These are phyloP conservation scores for Dunaliella primolecta DNA, from an alignment of 139 green algal species.

Conservation along the genomic window DNA sequence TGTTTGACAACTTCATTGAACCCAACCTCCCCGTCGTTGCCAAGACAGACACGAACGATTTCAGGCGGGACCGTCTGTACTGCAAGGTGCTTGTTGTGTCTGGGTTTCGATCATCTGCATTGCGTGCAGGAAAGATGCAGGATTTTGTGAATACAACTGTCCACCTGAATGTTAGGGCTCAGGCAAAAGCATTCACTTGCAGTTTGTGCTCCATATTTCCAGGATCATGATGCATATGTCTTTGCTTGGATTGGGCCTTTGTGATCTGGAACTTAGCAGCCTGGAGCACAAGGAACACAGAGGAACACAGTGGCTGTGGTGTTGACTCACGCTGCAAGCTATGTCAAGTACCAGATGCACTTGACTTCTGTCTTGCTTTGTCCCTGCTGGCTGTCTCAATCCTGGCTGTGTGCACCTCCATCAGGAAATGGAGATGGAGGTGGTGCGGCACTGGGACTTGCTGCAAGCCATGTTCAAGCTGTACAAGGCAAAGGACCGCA, in stretches of 20 bases:
- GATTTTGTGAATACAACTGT: not conserved
- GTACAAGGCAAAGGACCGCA: slow-evolving; percentile 41
- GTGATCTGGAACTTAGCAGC: not conserved
- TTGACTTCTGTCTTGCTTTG: not conserved
- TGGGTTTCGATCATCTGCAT: slow-evolving; percentile 12
- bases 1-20: slow-evolving; percentile 10
- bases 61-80: slow-evolving; percentile 13
- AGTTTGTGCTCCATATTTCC: not conserved
- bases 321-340: too few species aligned
- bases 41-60: slow-evolving; percentile 3
- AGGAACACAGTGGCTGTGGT: too few species aligned
- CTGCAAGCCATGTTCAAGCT: slow-evolving; percentile 35
- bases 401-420: not conserved
- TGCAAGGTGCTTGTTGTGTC: not conserved
- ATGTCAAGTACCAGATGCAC: not conserved
- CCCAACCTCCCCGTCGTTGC: not conserved
- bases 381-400: not conserved
- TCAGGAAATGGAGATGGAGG: not conserved
- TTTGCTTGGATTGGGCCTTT: not conserved
- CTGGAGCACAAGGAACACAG: too few species aligned
- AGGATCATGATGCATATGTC: not conserved
- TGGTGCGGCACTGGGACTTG: slow-evolving; percentile 6
- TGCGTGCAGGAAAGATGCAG: not conserved
- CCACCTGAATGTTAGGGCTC: not conserved
- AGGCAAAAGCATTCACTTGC: not conserved